Evolutionary conservation across 2,329 filamentous ascomycete genomes (phyloP).

Genomic region (Onygenales sp.): DNA sequence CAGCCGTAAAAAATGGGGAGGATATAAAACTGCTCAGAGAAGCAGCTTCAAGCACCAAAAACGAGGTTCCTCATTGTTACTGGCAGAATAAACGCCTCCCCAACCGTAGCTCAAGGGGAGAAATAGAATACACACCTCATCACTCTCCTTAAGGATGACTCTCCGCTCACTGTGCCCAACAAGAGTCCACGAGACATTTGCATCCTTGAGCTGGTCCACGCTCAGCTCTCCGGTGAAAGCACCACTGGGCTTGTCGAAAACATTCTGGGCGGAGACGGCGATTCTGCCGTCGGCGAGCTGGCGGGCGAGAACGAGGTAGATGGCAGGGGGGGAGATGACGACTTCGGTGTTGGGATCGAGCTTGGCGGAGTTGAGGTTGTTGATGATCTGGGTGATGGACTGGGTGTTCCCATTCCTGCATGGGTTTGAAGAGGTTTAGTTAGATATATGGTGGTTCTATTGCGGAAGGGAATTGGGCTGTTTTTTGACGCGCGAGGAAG

Average conservation of each 20-base stretch:
- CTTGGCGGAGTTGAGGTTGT: constrained; percentile 76
- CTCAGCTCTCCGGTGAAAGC: constrained; percentile 97
- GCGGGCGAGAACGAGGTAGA: constrained; percentile 84
- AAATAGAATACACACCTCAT: constrained; percentile 42
- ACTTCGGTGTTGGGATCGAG: constrained; percentile 63
- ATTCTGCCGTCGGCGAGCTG: constrained; percentile 66
- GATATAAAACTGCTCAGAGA: too few relatives aligned
- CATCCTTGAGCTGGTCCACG: constrained; percentile 82
- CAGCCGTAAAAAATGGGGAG: too few relatives aligned
- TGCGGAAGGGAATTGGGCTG: not conserved
- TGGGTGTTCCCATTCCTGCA: constrained; percentile 84
- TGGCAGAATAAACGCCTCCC: not conserved
- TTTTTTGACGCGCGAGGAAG: constrained; percentile 3
- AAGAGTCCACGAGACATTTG: constrained; percentile 79
- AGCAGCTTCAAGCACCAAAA: not conserved
- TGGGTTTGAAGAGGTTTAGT: not conserved
- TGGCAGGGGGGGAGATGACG: constrained; percentile 79
- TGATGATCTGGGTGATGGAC: constrained; percentile 83
- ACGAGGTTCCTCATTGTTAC: not conserved
- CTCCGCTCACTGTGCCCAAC: constrained; percentile 93
- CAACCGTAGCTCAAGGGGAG: not conserved
- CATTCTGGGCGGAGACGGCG: constrained; percentile 89
- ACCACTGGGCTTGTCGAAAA: constrained; percentile 93
- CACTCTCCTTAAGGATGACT: constrained; percentile 76
- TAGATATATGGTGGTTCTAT: not conserved